These are phyloP conservation scores for Diaporthe vaccinii DNA, from an alignment of 2,329 filamentous ascomycete species.

Conservation along the genomic window DNA sequence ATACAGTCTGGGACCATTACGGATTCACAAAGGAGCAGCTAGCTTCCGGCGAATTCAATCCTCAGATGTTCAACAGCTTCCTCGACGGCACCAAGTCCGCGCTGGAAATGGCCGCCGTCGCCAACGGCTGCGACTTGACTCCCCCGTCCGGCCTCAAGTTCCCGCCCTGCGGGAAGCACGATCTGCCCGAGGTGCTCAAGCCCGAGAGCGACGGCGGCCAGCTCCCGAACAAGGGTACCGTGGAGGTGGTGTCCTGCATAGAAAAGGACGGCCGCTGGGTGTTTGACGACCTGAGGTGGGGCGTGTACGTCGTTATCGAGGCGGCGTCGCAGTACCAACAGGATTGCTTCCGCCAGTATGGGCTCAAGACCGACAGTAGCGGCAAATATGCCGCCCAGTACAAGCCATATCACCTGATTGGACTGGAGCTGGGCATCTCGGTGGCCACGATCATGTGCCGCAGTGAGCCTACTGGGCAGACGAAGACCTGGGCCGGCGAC, in stretches of 20 bases:
- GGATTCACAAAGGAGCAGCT: slow-evolving; percentile 60
- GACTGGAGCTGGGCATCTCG: slow-evolving; percentile 59
- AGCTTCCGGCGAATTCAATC: slow-evolving; percentile 57
- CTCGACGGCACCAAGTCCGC: slow-evolving; percentile 62
- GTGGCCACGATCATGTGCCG: slow-evolving; percentile 60
- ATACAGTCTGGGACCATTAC: slow-evolving; percentile 61
- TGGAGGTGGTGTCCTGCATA: slow-evolving; percentile 60
- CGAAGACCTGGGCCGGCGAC: slow-evolving; percentile 58
- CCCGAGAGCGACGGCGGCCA: slow-evolving; percentile 57
- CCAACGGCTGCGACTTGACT: slow-evolving; percentile 58
- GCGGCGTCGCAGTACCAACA: slow-evolving; percentile 55
- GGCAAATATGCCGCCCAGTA: slow-evolving; percentile 59
- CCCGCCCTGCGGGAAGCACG: slow-evolving; percentile 58
- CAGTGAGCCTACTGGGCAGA: slow-evolving; percentile 60
- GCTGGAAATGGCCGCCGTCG: slow-evolving; percentile 62
- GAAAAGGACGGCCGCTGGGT: slow-evolving; percentile 57
- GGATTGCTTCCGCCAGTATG: slow-evolving; percentile 60
- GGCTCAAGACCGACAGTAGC: slow-evolving; percentile 57
- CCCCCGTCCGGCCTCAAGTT: slow-evolving; percentile 58
- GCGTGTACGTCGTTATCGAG: slow-evolving; percentile 61
- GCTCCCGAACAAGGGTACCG: slow-evolving; percentile 56
- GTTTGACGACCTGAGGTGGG: slow-evolving; percentile 57
- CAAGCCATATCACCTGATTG: slow-evolving; percentile 63
- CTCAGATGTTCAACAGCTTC: slow-evolving; percentile 64
- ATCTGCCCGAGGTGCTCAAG: slow-evolving; percentile 57